Percentiles rank a stretch among this genome's conserved stretches.
Evolutionary conservation across 768 basidiomycete genomes (phyloP).

Genomic region (Leucocoprinus birnbaumii): DNA sequence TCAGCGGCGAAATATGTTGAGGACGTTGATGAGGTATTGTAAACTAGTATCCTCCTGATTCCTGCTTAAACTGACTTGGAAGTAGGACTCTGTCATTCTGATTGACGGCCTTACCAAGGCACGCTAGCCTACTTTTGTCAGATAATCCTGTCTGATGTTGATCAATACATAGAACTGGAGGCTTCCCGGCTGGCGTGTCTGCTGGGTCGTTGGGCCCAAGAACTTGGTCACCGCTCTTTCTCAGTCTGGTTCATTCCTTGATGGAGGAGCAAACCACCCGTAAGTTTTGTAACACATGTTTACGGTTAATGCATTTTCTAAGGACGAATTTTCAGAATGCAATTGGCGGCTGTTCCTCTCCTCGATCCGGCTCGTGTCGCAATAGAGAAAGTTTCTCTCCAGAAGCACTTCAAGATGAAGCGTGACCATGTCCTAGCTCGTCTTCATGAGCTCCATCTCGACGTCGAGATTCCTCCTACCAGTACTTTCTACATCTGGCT

Average conservation of each 20-base stretch:
- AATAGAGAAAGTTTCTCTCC: conserved; percentile 78
- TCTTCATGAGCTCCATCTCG: conserved; percentile 74
- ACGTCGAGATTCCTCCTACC: conserved; percentile 71
- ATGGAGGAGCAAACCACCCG: conserved; percentile 94
- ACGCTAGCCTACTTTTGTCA: not conserved
- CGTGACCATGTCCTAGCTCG: conserved; percentile 86
- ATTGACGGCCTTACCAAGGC: conserved; percentile 94
- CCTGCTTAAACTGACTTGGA: not conserved
- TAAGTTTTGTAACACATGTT: conserved; percentile 32
- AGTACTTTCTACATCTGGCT: conserved; percentile 97
- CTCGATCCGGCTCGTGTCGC: conserved; percentile 68
- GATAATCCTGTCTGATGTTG: not conserved
- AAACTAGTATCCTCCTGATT: not conserved
- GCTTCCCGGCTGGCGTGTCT: conserved; percentile 91
- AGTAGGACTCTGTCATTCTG: conserved; percentile 74
- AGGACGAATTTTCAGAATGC: conserved; percentile 47
- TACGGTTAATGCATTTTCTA: not conserved
- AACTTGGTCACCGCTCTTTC: conserved; percentile 85
- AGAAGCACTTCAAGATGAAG: conserved; percentile 89
- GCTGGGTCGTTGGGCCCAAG: conserved; percentile 92
- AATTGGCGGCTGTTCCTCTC: conserved; percentile 84
- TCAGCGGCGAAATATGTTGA: conserved; percentile 84
- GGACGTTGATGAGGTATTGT: conserved; percentile 70
- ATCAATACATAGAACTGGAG: conserved; percentile 75
- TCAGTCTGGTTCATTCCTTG: conserved; percentile 92